Conservation (phyloP, 2,329 filamentous ascomycete genomes). For the Talaromyces piceae region DNA sequence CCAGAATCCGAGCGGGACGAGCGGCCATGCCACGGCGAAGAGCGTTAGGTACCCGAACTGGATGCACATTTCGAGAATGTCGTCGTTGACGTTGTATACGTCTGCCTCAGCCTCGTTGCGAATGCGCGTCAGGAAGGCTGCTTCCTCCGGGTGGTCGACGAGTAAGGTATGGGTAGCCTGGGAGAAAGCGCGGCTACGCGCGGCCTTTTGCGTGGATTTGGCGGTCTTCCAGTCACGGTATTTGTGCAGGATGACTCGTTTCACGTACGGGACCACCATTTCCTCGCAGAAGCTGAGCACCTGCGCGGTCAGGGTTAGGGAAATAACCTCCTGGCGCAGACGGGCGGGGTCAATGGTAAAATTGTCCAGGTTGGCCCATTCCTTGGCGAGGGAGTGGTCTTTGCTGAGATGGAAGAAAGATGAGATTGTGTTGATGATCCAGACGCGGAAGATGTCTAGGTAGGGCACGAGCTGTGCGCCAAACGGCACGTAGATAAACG, state of each 20-base stretch:
- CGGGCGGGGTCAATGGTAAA: constrained; percentile 79
- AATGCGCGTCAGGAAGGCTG: constrained; percentile 70
- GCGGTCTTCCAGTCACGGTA: constrained; percentile 40
- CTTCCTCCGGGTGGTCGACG: constrained; percentile 69
- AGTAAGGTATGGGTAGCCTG: constrained; percentile 39
- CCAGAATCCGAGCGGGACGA: constrained; percentile 83
- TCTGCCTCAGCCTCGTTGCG: constrained; percentile 75
- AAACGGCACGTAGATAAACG: constrained; percentile 92
- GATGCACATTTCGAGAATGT: constrained; percentile 90
- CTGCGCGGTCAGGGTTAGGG: constrained; percentile 90
- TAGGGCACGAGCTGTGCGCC: constrained; percentile 76
- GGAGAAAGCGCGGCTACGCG: constrained; percentile 19
- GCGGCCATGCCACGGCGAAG: constrained; percentile 89
- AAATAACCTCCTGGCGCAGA: constrained; percentile 86
- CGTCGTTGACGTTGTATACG: constrained; percentile 79
- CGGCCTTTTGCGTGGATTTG: constrained; percentile 19
- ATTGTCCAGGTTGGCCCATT: constrained; percentile 35
- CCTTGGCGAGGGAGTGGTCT: constrained; percentile 59
- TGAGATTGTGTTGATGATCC: constrained; percentile 23
- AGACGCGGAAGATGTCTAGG: constrained; percentile 70
- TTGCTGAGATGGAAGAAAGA: constrained; percentile 51
- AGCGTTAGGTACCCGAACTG: constrained; percentile 84
- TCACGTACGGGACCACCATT: constrained; percentile 74
- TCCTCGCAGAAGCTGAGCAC: constrained; percentile 82
- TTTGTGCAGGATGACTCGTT: constrained; percentile 68